Evolutionary conservation across 345 rosid species (phyloP), one percentile per base, ranked within the genome.

Genomic region (Rubroshorea leprosula): DNA sequence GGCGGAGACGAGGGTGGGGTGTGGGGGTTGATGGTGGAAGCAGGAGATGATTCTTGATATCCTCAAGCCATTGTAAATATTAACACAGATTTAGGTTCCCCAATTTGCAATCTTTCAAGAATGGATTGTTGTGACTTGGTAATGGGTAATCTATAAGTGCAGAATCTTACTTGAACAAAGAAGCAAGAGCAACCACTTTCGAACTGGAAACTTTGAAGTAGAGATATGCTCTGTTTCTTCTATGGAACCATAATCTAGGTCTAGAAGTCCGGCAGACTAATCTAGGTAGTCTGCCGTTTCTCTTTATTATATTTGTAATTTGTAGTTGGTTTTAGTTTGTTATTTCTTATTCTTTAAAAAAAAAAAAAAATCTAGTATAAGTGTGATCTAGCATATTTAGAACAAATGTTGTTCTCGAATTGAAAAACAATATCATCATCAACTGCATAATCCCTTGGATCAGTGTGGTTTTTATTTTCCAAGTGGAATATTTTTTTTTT

Each of bases 1-100:
- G 68, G 31, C 65, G 79, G 60, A 66, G 71, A 38, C 65, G 77
- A 20, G 69, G 64, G 11, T 60, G 73, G 68, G 65, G 54, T 38
- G 22, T 61, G 25, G 76, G 65, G 62, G 23, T 64, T 49, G 58
- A 63, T 18, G 29, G 43, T 6, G 64, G 52, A 6, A 23, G 76
- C 23, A 64, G 79, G 43, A 44, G 54, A 18, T 57, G 41, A 1
- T 7, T 45, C 17, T 13, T 39, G 3, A 26, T 15, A 44, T 22
- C 25, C 31, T 54, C 49, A 11, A 25, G 41, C 41, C 12, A 13
- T 35, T 35, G 41, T 35, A 35, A 10, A 35, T 35, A 35, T 35
- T 35, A 35, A 35, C 12, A 35, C 41, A 35, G 41, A 35, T 35
- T 35, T 13, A 3, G 41, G 41, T 35, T 35, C 12, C 41, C 41